phyloP scores from a whole-genome alignment of 192 early-diverging fungal genomes.

The Gonapodya prolifera region DNA sequence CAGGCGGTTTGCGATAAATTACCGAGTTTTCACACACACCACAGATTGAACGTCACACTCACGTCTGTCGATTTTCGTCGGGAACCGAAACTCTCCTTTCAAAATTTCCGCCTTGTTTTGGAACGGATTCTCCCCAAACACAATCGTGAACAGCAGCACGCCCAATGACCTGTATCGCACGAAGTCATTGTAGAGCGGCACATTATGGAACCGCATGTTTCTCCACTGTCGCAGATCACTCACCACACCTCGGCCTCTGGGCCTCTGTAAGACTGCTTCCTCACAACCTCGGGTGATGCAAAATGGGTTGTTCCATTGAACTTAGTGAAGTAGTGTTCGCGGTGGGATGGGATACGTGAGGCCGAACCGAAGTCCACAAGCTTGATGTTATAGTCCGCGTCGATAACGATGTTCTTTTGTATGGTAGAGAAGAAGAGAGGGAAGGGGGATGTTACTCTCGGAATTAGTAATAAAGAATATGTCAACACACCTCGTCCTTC shows the following conservation, averaged over 20 bases:
- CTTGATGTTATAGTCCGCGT: constrained; percentile 28
- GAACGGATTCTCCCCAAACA: constrained; percentile 38
- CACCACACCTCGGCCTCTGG: constrained; percentile 36
- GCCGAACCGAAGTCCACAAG: constrained; percentile 36
- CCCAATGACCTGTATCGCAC: constrained; percentile 23
- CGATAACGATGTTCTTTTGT: constrained; percentile 34
- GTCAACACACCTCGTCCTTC: constrained; percentile 29
- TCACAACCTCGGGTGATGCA: constrained; percentile 30
- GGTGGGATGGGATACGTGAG: constrained; percentile 18
- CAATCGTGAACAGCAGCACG: constrained; percentile 29
- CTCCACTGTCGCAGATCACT: no score
- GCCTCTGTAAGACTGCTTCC: constrained; percentile 21
- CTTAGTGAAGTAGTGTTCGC: constrained; percentile 25
- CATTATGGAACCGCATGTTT: not conserved
- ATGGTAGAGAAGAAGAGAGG: not conserved
- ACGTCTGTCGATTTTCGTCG: constrained; percentile 13
- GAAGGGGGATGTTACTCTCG: not conserved
- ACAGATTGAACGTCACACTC: not conserved
- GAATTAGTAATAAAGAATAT: no score
- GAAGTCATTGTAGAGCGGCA: not conserved
- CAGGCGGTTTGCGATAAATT: no score
- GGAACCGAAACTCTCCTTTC: constrained; percentile 17
- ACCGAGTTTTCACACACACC: no score
- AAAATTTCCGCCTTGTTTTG: constrained; percentile 23
- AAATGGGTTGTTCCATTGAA: constrained; percentile 34